Evolutionary conservation across 106 monocot species (phyloP), one percentile per base, ranked within the genome.

Genomic region (Agapanthus africanus): DNA sequence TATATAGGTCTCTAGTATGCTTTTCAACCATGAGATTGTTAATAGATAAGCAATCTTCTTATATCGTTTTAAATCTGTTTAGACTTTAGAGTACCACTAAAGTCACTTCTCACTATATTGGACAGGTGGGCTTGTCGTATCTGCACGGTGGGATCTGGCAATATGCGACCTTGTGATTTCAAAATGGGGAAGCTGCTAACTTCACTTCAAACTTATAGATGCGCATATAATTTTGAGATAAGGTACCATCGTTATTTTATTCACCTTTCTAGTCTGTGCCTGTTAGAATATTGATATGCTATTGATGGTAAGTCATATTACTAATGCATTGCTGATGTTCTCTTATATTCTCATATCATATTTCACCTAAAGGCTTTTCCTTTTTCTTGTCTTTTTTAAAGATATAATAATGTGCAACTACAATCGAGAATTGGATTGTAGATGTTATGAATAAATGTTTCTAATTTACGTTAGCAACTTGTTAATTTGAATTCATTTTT

Each of bases 171-270:
- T 33, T 88, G 88, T 75, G 88, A 92, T 67, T 88, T 88, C 60
- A 93, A 85, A 77, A 75, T 74, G 70, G 82, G 83, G 23, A 93
- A 93, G 67, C 47, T 85, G 14, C 57, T 93, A 44, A 39, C 72
- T 69, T 85, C 85, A 57, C 83, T 93, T 78, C 88, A 85, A 69
- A 68, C 64, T 56, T 93, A 81, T 72, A 83, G 77, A 76, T 93
- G 83, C 73, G 73, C 40, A 15, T 93, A 83, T 44, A 85, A 79
- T 76, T 93, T 93, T 77, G 83, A 93, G 47, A 66, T 86, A 66
- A 83, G 88, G 93, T 93, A 81, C 10, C 71, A 28, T 38, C 25
- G 41, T 14, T 38, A 39, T 28, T 3, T 15, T 32, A 27, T 23
- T 71, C 11, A 23, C 26, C 33, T 46, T 69, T 44, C 40, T 9